A percentile compares a stretch with the other conserved stretches of the same genome.
Conservation (phyloP, 2,329 filamentous ascomycete genomes). For the Monosporascus ibericus region DNA sequence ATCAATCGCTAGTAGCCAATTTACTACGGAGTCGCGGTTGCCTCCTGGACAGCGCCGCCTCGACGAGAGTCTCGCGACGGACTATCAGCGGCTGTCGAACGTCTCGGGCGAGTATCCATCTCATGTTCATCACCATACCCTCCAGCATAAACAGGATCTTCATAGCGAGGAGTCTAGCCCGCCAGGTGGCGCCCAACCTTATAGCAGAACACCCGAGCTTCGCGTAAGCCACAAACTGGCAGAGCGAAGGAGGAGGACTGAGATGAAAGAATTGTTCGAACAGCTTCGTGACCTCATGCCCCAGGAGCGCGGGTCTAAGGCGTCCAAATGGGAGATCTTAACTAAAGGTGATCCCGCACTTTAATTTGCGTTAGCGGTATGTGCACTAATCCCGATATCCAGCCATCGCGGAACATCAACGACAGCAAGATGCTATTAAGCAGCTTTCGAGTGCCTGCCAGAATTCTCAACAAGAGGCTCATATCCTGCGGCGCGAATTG, state of each 20-base stretch:
- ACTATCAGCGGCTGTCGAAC: slow-evolving; percentile 43
- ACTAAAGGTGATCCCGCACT: slow-evolving; percentile 62
- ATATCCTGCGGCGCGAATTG: slow-evolving; percentile 43
- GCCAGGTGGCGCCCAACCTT: slow-evolving; percentile 59
- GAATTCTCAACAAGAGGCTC: slow-evolving; percentile 36
- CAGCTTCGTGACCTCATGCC: slow-evolving; percentile 72
- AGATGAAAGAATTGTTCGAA: slow-evolving; percentile 86
- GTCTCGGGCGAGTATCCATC: slow-evolving; percentile 50
- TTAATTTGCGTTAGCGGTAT: background rate
- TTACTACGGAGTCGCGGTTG: slow-evolving; percentile 66
- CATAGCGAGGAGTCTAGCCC: slow-evolving; percentile 52
- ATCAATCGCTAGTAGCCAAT: slow-evolving; percentile 74
- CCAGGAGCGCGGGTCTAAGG: slow-evolving; percentile 75
- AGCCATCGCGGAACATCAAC: slow-evolving; percentile 59
- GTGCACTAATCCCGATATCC: slow-evolving; percentile 13
- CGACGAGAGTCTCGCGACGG: slow-evolving; percentile 49
- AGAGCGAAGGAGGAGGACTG: slow-evolving; percentile 74
- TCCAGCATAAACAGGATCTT: slow-evolving; percentile 69
- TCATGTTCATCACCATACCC: slow-evolving; percentile 62
- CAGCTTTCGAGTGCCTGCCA: slow-evolving; percentile 40
- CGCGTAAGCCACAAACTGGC: slow-evolving; percentile 81
- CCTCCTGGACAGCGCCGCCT: slow-evolving; percentile 67
- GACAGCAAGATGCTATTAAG: slow-evolving; percentile 44
- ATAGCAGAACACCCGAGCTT: slow-evolving; percentile 76
- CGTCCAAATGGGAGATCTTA: slow-evolving; percentile 84